These are phyloP conservation scores for Alternaria longipes DNA, from an alignment of 2,329 filamentous ascomycete genomes.

Conservation along the genomic window DNA sequence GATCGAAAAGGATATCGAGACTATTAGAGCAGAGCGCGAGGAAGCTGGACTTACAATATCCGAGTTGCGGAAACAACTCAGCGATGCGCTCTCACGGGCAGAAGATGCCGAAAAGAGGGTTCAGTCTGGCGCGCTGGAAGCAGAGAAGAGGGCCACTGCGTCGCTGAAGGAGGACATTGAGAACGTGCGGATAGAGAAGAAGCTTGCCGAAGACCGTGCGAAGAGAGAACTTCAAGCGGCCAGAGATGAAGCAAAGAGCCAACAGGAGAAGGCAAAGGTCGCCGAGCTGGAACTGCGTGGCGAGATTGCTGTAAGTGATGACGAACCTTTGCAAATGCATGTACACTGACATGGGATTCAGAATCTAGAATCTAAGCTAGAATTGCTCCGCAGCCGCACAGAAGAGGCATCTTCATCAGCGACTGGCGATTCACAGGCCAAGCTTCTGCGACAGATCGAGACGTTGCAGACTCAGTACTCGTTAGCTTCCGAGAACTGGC, in stretches of 20 bases:
- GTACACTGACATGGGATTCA: constrained; percentile 50
- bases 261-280: constrained; percentile 73
- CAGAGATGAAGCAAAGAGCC: constrained; percentile 75
- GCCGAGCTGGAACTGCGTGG: constrained; percentile 79
- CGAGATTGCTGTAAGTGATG: constrained; percentile 67
- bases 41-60: constrained; percentile 71
- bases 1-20: constrained; percentile 66
- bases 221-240: constrained; percentile 75
- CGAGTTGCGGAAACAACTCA: constrained; percentile 74
- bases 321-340: neutral
- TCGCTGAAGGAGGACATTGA: constrained; percentile 72
- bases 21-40: constrained; percentile 69
- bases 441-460: constrained; percentile 91
- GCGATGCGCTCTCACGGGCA: constrained; percentile 71
- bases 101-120: constrained; percentile 73
- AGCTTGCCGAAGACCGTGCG: constrained; percentile 74
- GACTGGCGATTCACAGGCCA: constrained; percentile 84
- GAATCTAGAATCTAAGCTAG: constrained; percentile 86
- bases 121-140: constrained; percentile 72
- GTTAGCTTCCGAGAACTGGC: constrained; percentile 96
- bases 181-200: constrained; percentile 76
- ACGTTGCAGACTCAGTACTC: constrained; percentile 95
- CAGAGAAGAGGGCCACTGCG: constrained; percentile 66
- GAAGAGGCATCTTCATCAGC: constrained; percentile 89
- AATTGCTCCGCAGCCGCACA: constrained; percentile 82